Conservation (phyloP, 768 basidiomycete genomes). For the Symmetrospora coprosmae region DNA sequence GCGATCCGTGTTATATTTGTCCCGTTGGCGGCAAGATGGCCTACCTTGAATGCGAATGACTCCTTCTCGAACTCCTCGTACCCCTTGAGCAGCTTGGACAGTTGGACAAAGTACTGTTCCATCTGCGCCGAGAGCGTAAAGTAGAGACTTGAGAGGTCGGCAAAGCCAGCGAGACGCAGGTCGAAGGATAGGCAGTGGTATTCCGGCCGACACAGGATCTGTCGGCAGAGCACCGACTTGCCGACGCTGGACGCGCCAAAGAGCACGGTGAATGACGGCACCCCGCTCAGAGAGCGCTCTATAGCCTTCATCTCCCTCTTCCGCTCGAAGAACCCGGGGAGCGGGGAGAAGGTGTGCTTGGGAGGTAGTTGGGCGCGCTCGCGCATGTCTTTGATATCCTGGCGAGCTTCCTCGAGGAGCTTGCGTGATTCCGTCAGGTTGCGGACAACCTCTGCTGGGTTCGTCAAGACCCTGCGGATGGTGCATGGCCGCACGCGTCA, state of each 20-base stretch:
- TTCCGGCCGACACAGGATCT: constrained; percentile 53
- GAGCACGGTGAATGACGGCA: constrained; percentile 57
- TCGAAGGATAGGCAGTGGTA: constrained; percentile 76
- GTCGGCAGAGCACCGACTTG: constrained; percentile 67
- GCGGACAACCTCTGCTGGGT: constrained; percentile 60
- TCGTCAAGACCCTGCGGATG: constrained; percentile 22
- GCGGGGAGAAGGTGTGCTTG: constrained; percentile 61
- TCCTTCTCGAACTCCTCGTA: constrained; percentile 59
- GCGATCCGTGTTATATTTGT: neutral
- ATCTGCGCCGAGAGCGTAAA: constrained; percentile 19
- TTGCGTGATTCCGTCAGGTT: constrained; percentile 63
- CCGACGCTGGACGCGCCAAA: constrained; percentile 70
- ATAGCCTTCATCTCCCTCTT: constrained; percentile 53
- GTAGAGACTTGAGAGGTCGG: constrained; percentile 64
- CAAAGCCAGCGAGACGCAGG: constrained; percentile 45
- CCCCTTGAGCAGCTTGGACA: constrained; percentile 66
- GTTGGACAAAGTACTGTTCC: constrained; percentile 41
- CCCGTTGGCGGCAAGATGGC: neutral
- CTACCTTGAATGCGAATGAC: constrained; percentile 68
- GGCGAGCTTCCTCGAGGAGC: constrained; percentile 60
- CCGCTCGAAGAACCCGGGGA: constrained; percentile 60
- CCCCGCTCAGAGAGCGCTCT: constrained; percentile 3
- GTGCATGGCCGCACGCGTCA: too few relatives aligned
- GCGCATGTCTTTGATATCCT: constrained; percentile 45
- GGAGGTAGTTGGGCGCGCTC: constrained; percentile 42